Evolutionary conservation across 2,329 filamentous ascomycete genomes (phyloP), one percentile per base, ranked within the genome.

Genomic region (Rosellinia necatrix): DNA sequence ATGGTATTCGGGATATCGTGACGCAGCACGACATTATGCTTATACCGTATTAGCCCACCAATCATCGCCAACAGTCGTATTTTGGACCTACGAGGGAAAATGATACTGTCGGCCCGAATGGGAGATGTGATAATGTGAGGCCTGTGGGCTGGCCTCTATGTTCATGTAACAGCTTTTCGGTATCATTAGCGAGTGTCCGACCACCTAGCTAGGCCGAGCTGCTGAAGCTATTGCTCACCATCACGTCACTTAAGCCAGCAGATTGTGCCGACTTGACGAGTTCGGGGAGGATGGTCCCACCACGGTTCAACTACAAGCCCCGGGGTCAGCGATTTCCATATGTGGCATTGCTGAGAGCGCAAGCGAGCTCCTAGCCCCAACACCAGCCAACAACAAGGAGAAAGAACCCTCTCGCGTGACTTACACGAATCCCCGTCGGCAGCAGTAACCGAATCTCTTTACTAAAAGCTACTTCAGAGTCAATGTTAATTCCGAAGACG

Each of bases 1-100:
- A 63, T 59, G 37, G 88, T 85, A 62, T 94, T 92, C 1, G 94
- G 93, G 17, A 99, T 96, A 71, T 99, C 94, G 58, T 92, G 90
- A 40, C 94, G 86, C 47, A 99, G 79, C 8, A 97, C 88, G 3
- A 97, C 93, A 63, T 99, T 97, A 72, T 96, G 59, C 52, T 59
- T 47, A 19, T n/a, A 37, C 30, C n/a, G 6, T 27, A 41, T 59
- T 13, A 59, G 51, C n/a, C n/a, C 15, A 22, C 17, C 25, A 34
- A 3, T 17, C 10, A 41, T 37, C 32, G 21, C 27, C 10, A 12
- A 17, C 6, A 12, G 6, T 10, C 10, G 13, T 32, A 32, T 21
- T 12, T 49, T 10, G 19, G 35, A 53, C 91, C 15, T 55, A 59
- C 56, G 2, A 97, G 78, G 4, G 88, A 92, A 74, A 96, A 96